Evolutionary conservation across 345 rosid species (phyloP).

Genomic region (Salix viminalis): DNA sequence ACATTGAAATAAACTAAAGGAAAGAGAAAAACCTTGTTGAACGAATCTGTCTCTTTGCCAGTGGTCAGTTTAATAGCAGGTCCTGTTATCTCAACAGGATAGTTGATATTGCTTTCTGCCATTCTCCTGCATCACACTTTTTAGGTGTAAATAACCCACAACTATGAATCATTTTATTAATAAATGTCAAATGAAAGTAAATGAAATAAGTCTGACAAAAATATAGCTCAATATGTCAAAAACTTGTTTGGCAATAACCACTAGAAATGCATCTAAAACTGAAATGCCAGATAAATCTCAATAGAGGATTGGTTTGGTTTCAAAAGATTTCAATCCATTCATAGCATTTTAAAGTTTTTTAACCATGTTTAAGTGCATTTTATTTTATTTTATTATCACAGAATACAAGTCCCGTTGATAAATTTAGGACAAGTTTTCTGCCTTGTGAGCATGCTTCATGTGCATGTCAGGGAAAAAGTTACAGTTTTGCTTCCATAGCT

Average conservation of each 20-base stretch:
- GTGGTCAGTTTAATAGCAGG: conserved; percentile 20
- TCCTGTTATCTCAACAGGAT: conserved; percentile 36
- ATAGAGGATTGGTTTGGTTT: not conserved
- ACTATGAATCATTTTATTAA: conserved; percentile 9
- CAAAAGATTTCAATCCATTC: not conserved
- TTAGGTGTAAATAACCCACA: conserved; percentile 11
- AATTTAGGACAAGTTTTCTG: not conserved
- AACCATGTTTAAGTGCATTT: not conserved
- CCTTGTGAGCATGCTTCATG: not conserved
- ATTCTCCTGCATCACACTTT: conserved; percentile 47
- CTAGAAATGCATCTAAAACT: not conserved
- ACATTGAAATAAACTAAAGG: conserved; percentile 5
- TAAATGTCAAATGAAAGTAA: not conserved
- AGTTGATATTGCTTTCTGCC: conserved; percentile 27
- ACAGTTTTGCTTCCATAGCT: conserved; percentile 20
- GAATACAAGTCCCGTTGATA: not conserved
- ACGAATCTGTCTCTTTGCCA: conserved; percentile 52
- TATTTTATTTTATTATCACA: not conserved
- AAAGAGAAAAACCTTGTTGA: conserved; percentile 62
- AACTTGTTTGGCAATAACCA: not conserved
- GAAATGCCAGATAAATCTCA: conserved; percentile 4
- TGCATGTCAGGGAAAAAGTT: not conserved
- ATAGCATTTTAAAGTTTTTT: not conserved
- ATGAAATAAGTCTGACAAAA: too few species aligned
- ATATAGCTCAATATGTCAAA: not conserved